These are phyloP conservation scores for Dendrocalamus sinicus DNA, from an alignment of 176 grass and related monocot species.

Conservation along the genomic window DNA sequence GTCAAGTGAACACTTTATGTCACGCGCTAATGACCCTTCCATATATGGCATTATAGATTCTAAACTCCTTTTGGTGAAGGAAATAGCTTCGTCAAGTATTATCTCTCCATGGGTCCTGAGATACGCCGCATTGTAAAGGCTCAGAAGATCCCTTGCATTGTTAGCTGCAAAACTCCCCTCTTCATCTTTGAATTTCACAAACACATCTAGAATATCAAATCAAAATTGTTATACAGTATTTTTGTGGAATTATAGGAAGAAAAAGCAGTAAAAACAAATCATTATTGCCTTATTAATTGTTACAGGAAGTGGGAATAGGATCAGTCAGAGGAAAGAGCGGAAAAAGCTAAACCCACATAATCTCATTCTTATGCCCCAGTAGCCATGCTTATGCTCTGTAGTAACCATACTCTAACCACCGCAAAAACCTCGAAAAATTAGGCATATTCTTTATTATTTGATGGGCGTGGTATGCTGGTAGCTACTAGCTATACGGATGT, in stretches of 20 bases:
- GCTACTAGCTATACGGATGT: too few species aligned
- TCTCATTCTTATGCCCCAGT: too few species aligned
- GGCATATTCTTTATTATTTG: too few species aligned
- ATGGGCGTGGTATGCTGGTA: too few species aligned
- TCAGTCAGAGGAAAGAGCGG: too few species aligned
- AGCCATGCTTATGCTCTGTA: too few species aligned
- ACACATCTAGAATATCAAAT: neutral
- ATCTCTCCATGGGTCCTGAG: neutral
- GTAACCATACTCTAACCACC: too few species aligned
- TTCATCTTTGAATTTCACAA: neutral
- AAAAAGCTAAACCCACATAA: too few species aligned
- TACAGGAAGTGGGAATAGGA: too few species aligned
- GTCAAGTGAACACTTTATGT: constrained; percentile 20
- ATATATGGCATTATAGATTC: neutral
- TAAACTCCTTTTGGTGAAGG: neutral
- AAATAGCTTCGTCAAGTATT: constrained; percentile 20
- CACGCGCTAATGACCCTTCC: neutral
- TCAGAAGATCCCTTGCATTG: neutral
- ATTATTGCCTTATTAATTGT: neutral
- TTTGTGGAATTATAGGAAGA: neutral
- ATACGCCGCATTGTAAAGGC: constrained; percentile 16
- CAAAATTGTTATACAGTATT: too few species aligned
- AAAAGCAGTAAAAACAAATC: neutral
- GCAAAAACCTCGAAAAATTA: too few species aligned
- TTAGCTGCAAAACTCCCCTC: neutral